These are phyloP conservation scores for Trichoderma atroviride DNA, from an alignment of 2,329 filamentous ascomycete species.

Conservation along the genomic window DNA sequence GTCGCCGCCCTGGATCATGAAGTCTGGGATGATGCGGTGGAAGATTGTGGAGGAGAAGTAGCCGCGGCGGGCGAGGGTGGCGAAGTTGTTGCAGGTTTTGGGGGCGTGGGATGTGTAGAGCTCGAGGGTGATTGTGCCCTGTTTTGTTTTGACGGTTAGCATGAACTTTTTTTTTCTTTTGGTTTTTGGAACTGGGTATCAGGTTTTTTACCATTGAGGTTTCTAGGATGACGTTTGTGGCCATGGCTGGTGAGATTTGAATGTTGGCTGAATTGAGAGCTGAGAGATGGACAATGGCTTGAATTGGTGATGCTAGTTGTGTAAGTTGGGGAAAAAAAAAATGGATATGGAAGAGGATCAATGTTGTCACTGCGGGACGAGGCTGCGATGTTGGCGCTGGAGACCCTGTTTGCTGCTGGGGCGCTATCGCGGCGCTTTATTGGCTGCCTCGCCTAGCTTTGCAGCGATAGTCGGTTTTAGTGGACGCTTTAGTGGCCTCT, in stretches of 20 bases:
- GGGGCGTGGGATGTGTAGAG: constrained; percentile 90
- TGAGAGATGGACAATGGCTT: background rate
- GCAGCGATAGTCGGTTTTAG: constrained; percentile 7
- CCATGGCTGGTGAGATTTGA: constrained; percentile 53
- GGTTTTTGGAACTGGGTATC: background rate
- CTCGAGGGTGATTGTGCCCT: constrained; percentile 85
- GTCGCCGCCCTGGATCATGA: constrained; percentile 96
- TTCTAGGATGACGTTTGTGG: constrained; percentile 77
- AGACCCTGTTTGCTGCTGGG: background rate
- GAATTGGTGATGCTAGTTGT: background rate
- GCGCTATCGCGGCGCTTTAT: constrained; percentile 13
- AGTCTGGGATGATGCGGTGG: constrained; percentile 92
- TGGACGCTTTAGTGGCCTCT: background rate
- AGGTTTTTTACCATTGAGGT: constrained; percentile 71
- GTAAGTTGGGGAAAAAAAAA: background rate
- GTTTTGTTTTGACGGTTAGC: background rate
- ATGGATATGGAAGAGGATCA: background rate
- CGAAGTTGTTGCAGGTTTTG: constrained; percentile 86
- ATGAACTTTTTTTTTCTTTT: background rate
- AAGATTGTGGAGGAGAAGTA: constrained; percentile 89
- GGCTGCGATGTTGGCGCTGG: constrained; percentile 22
- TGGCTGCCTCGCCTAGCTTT: constrained; percentile 20
- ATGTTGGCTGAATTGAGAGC: background rate
- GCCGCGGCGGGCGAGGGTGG: constrained; percentile 73
- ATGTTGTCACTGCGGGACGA: constrained; percentile 25